Evolutionary conservation across 345 rosid genomes (phyloP).

Genomic region (Brassica rapa): DNA sequence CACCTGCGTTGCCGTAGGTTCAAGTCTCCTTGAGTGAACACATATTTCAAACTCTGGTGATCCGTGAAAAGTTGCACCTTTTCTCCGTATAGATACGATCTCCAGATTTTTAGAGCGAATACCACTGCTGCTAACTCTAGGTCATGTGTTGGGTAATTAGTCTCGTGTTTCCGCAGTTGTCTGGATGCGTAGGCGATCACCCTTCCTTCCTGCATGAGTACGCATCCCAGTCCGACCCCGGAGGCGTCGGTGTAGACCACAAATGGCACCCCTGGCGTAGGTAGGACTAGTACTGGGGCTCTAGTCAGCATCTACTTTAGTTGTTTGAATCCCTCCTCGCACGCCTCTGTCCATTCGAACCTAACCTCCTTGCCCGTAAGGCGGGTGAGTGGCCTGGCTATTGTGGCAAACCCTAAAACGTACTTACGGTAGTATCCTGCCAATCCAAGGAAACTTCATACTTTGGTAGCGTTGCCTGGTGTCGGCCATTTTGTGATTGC

Average conservation of each 20-base stretch:
- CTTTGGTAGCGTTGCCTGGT: neutral
- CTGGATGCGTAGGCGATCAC: neutral
- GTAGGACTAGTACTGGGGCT: neutral
- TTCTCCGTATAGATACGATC: neutral
- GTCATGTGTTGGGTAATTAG: neutral
- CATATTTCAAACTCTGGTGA: neutral
- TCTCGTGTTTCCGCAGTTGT: neutral
- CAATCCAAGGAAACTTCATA: neutral
- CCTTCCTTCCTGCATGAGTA: neutral
- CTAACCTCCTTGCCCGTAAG: neutral
- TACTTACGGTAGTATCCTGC: neutral
- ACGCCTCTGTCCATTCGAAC: neutral
- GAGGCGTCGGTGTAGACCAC: neutral
- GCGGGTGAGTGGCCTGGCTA: neutral
- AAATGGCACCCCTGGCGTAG: neutral
- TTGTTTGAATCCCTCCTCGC: neutral
- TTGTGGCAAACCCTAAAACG: neutral
- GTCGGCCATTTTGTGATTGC: neutral
- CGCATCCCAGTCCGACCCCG: neutral
- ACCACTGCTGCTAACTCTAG: neutral
- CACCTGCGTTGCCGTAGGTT: neutral
- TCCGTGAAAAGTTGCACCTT: neutral
- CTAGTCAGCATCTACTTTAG: neutral
- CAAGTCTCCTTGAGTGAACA: neutral
- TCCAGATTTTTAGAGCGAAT: neutral